Base-by-base conservation (phyloP, 768 basidiomycete genomes). In the Pisolithus microcarpus region DNA sequence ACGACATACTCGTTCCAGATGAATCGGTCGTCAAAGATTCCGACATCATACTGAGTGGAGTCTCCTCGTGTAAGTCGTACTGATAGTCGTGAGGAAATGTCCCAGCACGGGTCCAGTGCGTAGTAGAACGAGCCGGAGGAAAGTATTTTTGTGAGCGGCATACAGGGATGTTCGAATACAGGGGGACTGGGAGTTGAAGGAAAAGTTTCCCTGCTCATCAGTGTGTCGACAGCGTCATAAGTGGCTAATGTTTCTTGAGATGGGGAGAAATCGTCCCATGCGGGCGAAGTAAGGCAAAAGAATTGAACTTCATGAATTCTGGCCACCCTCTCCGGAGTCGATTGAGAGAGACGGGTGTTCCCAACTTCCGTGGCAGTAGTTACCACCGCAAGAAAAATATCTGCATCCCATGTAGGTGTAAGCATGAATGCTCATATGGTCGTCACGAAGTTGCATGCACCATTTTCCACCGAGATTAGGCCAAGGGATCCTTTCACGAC, bases 1-100 rank as follows among this genome's bases (percentile, higher is more conserved):
- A 94, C 79, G 48, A 98, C 84, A 59, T 85, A 94, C 58, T 88
- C 85, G 63, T 99, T 99, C 95, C 95, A 99, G 11, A 98, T 80
- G 63, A 94, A 95, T 46, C 89, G 79, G 49, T 84, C 82, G 63
- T 94, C 91, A 58, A 84, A 91, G n/a, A 74, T 70, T 21, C 72
- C 74, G 8, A 77, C 63, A 58, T 87, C 82, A 54, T 70, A 71
- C 38, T 65, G 63, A 43, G 68, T 56, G 37, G 61, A 69, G 49
- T 64, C 68, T 58, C 77, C 76, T 64, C 80, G 72, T 52, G 75
- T 68, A 46, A 93, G 66, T 3, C 93, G 80, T 31, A 82, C 77
- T 15, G 84, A 72, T 37, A 98, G 73, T 42, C 94, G 74, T 1
- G 90, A 85, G 4, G 92, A 92, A 28, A 98, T 72, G 66, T 98